phyloP scores from a whole-genome alignment of 306 rosid genomes.

The Neltuma alba region DNA sequence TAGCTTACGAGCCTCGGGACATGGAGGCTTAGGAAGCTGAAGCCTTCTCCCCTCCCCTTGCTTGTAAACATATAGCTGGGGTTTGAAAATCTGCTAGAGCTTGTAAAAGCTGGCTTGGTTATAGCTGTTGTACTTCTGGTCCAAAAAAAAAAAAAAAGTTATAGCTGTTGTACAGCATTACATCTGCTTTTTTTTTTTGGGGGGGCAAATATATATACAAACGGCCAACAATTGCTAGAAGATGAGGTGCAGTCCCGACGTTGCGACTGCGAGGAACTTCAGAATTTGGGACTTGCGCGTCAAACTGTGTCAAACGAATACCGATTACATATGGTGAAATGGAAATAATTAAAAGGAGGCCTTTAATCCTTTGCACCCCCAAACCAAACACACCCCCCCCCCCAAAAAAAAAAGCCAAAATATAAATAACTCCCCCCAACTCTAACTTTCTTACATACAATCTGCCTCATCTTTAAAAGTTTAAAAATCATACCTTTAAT shows the following conservation, averaged over 20 bases:
- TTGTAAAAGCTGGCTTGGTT: not conserved
- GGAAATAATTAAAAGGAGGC: not conserved
- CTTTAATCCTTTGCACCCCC: no score
- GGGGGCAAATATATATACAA: not conserved
- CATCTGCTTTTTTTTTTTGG: not conserved
- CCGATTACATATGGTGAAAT: not conserved
- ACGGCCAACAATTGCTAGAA: not conserved
- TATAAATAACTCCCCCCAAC: no score
- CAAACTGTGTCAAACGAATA: not conserved
- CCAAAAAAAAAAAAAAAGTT: no score
- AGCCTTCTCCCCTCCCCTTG: not conserved
- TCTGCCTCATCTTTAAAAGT: no score
- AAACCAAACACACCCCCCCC: no score
- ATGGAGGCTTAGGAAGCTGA: slow-evolving; percentile 21
- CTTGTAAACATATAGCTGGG: not conserved
- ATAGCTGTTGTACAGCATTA: not conserved
- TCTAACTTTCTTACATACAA: no score
- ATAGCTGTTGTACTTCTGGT: not conserved
- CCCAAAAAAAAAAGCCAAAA: no score
- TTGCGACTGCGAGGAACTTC: not conserved
- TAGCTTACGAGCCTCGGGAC: slow-evolving; percentile 51
- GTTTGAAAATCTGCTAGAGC: not conserved
- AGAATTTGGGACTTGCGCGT: not conserved
- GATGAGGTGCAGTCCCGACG: not conserved
- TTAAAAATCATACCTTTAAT: no score